These are phyloP conservation scores for Tilletia setariae DNA, from an alignment of 1,284 basidiomycete genomes.

Conservation along the genomic window DNA sequence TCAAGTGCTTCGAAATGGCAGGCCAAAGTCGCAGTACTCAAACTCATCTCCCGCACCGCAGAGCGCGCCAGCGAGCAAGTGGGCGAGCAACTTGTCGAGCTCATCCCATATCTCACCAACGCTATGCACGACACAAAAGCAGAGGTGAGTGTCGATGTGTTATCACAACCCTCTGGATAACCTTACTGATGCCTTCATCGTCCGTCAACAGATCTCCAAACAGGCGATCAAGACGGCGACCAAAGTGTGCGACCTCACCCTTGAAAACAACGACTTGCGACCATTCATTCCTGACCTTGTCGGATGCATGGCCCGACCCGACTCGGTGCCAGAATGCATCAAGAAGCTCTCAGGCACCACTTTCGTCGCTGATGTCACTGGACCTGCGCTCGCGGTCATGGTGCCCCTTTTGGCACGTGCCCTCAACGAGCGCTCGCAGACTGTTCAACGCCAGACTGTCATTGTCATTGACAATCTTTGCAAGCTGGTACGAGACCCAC, in stretches of 20 bases:
- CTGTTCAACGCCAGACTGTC: slow-evolving; percentile 64
- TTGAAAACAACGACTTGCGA: slow-evolving; percentile 88
- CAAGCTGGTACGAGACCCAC: slow-evolving; percentile 90
- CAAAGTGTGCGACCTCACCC: slow-evolving; percentile 77
- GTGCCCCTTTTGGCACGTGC: slow-evolving; percentile 89
- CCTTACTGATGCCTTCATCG: slow-evolving; percentile 13
- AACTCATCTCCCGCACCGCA: slow-evolving; percentile 66
- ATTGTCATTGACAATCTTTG: slow-evolving; percentile 96
- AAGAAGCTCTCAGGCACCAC: slow-evolving; percentile 91
- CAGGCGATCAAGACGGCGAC: slow-evolving; percentile 91
- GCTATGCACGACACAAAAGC: slow-evolving; percentile 97
- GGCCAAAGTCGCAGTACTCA: slow-evolving; percentile 88
- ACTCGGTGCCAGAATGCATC: slow-evolving; percentile 81
- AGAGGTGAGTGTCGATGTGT: slow-evolving; percentile 64
- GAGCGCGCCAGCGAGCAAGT: slow-evolving; percentile 73
- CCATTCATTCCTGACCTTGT: slow-evolving; percentile 88
- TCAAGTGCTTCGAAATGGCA: slow-evolving; percentile 79
- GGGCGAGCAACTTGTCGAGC: slow-evolving; percentile 75
- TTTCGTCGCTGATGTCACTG: slow-evolving; percentile 94
- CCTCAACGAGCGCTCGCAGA: slow-evolving; percentile 89
- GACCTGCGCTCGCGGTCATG: slow-evolving; percentile 90
- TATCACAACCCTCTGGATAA: not conserved
- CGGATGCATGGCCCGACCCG: slow-evolving; percentile 78
- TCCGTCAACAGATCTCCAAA: slow-evolving; percentile 65
- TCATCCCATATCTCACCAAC: slow-evolving; percentile 80